Evolutionary conservation across 2,329 filamentous ascomycete genomes (phyloP), one percentile per base, ranked within the genome.

Genomic region (Hypoxylon sp.): DNA sequence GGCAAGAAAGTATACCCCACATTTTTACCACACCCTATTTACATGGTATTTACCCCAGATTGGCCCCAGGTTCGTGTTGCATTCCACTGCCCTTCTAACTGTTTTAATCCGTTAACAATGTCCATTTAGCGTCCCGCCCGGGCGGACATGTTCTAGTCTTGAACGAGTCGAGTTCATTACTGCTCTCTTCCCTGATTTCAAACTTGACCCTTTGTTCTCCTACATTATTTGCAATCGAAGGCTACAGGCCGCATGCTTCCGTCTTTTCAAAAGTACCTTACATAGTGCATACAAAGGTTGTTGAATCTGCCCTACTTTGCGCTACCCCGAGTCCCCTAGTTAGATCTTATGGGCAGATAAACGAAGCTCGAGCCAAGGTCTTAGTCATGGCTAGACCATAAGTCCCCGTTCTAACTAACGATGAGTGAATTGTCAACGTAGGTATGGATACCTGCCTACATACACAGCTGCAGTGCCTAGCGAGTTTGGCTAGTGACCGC

Each of bases 41-140:
- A n/a, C n/a, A n/a, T n/a, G n/a, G n/a, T 51, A 62, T 58, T 65
- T 70, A 67, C 67, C 67, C 67, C 67, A 60, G 67, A 69, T 69
- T 69, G 63, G 67, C 66, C 62, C 67, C 67, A 53, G 57, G 60
- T 65, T 55, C 50, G 32, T 32, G 51, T 66, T 48, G 32, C 57
- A 68, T 68, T 63, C 59, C 57, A 60, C 50, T 63, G 50, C 30
- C 19, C 30, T 53, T 36, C 50, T 53, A 38, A 9, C 6, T 41
- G 5, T 63, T 56, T 56, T 55, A 32, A 48, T 61, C 51, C 28
- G 38, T 63, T 63, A 63, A 45, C 55, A 4, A 51, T 30, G 21
- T 13, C 48, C 23, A 46, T 43, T 57, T 63, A 52, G 41, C 28
- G 51, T 53, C 17, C 51, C 60, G 51, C n/a, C 25, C 17, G n/a